A percentile compares a stretch with the other conserved stretches of the same genome.
Conservation (phyloP, 2,329 filamentous ascomycete genomes). For the Diaporthe vaccinii region DNA sequence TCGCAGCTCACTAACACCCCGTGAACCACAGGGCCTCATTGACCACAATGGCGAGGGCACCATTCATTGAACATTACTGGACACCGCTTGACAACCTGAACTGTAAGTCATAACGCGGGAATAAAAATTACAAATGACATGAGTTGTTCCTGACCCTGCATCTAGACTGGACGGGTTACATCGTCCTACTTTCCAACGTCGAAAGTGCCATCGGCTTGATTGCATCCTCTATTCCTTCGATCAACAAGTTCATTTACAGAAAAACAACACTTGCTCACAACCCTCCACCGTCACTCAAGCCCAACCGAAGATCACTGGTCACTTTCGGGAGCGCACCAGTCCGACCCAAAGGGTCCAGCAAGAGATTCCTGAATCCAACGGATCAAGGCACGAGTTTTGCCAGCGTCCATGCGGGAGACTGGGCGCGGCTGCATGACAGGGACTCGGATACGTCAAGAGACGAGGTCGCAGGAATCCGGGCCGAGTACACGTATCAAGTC, state of each 20-base stretch:
- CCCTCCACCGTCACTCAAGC: neutral
- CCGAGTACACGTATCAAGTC: conserved; percentile 29
- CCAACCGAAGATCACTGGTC: conserved; percentile 21
- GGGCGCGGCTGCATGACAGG: conserved; percentile 26
- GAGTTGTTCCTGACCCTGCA: neutral
- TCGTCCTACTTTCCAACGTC: conserved; percentile 45
- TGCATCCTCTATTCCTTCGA: conserved; percentile 36
- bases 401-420: conserved; percentile 25
- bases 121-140: no score
- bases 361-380: conserved; percentile 30
- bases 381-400: conserved; percentile 34
- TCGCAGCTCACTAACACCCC: neutral
- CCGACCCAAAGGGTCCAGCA: conserved; percentile 9
- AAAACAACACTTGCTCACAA: conserved; percentile 1
- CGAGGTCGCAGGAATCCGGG: conserved; percentile 7
- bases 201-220: conserved; percentile 42
- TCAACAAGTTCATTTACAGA: conserved; percentile 33
- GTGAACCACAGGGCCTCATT: conserved; percentile 42
- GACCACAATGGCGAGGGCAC: conserved; percentile 45
- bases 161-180: conserved; percentile 45
- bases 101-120: conserved; percentile 39
- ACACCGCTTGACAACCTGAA: conserved; percentile 43
- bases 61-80: conserved; percentile 44
- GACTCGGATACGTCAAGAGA: conserved; percentile 32
- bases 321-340: conserved; percentile 32